A percentile compares a stretch with the other conserved stretches of the same genome.
These are phyloP conservation scores for Rhizopogon vulgaris DNA, from an alignment of 768 basidiomycete species.

Conservation along the genomic window DNA sequence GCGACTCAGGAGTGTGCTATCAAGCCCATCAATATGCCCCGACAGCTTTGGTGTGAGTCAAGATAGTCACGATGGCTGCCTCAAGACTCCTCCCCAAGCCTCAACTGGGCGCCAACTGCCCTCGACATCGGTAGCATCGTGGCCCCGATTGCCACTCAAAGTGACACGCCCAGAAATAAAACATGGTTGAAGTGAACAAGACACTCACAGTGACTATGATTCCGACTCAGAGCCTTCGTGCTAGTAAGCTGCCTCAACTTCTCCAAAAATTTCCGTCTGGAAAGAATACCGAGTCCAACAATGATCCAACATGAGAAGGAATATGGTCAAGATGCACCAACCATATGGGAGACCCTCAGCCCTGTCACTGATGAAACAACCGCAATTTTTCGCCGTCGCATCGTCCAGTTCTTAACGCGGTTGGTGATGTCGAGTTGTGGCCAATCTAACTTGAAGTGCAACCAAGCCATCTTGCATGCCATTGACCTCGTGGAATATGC, in stretches of 20 bases:
- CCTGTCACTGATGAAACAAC: background rate
- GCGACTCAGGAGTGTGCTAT: conserved; percentile 7
- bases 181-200: conserved; percentile 3
- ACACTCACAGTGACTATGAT: conserved; percentile 5
- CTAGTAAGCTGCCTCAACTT: background rate
- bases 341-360: background rate
- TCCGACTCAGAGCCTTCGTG: background rate
- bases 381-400: background rate
- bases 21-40: background rate
- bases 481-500: background rate
- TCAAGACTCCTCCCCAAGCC: background rate
- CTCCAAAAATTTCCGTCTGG: background rate
- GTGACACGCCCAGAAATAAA: background rate
- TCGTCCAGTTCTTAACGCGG: background rate
- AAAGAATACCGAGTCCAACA: background rate
- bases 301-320: background rate
- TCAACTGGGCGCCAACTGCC: background rate
- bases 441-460: background rate
- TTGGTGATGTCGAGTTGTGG: background rate
- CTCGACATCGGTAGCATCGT: background rate
- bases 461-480: background rate
- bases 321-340: background rate
- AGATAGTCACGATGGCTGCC: background rate
- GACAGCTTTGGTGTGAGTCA: conserved; percentile 3
- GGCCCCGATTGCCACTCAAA: background rate